Evolutionary conservation across 2,329 filamentous ascomycete genomes (phyloP).

Genomic region (Metarhizium rileyi): DNA sequence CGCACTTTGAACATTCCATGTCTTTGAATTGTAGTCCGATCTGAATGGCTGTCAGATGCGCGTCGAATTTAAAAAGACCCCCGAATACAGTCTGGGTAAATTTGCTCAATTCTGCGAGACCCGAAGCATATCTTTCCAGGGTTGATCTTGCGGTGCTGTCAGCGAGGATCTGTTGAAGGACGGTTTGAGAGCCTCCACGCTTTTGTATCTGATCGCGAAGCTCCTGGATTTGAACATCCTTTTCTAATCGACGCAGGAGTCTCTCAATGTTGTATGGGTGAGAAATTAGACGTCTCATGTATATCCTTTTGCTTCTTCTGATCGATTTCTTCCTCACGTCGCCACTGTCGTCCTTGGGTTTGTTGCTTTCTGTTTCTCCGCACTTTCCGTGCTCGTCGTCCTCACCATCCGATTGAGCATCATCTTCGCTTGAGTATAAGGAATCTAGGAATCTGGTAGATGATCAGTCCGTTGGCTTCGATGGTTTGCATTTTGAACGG

Average conservation of each 20-base stretch:
- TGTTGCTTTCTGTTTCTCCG: not conserved
- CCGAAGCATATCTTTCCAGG: conserved; percentile 7
- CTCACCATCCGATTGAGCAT: not conserved
- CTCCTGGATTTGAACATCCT: not conserved
- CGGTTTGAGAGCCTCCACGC: not conserved
- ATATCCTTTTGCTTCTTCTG: not conserved
- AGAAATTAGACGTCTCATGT: conserved; percentile 10
- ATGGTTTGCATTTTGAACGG: too few relatives aligned
- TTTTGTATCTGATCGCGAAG: not conserved
- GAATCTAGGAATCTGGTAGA: not conserved
- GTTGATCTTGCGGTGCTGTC: not conserved
- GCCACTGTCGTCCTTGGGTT: too few relatives aligned
- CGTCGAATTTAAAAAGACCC: conserved; percentile 9
- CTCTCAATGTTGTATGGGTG: conserved; percentile 21
- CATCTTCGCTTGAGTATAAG: not conserved
- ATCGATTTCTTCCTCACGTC: not conserved
- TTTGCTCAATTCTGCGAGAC: conserved; percentile 7
- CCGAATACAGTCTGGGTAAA: conserved; percentile 10
- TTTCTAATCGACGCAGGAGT: conserved; percentile 9
- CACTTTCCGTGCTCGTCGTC: not conserved
- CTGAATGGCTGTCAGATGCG: conserved; percentile 7
- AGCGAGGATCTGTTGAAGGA: conserved; percentile 8
- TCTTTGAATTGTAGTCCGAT: conserved; percentile 7
- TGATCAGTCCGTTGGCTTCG: not conserved
- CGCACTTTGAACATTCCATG: conserved; percentile 9